Evolutionary conservation across 2,329 filamentous ascomycete species (phyloP).

Genomic region (Chalara sp.): DNA sequence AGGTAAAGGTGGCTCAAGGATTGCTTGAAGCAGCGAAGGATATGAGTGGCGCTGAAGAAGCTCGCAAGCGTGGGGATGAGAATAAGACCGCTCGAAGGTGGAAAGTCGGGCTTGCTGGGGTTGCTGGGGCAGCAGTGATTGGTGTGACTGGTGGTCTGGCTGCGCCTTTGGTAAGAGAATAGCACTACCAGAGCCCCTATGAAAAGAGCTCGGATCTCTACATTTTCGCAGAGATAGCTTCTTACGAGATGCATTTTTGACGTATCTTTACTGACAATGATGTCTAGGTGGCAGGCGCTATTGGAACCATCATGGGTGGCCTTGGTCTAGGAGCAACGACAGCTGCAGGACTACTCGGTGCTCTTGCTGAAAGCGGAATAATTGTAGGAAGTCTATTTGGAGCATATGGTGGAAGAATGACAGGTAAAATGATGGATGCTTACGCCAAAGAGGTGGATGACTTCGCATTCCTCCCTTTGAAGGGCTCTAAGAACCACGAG

Average conservation of each 20-base stretch:
- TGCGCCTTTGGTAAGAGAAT: conserved; percentile 49
- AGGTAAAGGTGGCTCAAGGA: conserved; percentile 67
- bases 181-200: too few relatives aligned
- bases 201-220: too few relatives aligned
- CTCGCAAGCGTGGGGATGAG: conserved; percentile 64
- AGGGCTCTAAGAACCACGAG: conserved; percentile 38
- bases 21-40: conserved; percentile 70
- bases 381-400: conserved; percentile 83
- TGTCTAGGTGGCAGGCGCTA: conserved; percentile 53
- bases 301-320: conserved; percentile 74
- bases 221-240: too few relatives aligned
- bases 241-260: too few relatives aligned
- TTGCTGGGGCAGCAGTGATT: conserved; percentile 76
- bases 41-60: conserved; percentile 63
- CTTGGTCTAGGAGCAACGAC: conserved; percentile 67
- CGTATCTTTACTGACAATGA: too few relatives aligned
- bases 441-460: conserved; percentile 83
- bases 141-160: conserved; percentile 70
- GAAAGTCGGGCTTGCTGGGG: conserved; percentile 86
- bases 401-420: conserved; percentile 81
- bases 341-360: conserved; percentile 72
- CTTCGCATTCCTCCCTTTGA: conserved; percentile 76
- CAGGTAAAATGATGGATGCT: conserved; percentile 79
- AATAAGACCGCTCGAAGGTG: conserved; percentile 67
- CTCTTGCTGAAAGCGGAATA: conserved; percentile 71